phyloP scores from a whole-genome alignment of 1,139 yeast species.

The Hyphopichia burtonii region DNA sequence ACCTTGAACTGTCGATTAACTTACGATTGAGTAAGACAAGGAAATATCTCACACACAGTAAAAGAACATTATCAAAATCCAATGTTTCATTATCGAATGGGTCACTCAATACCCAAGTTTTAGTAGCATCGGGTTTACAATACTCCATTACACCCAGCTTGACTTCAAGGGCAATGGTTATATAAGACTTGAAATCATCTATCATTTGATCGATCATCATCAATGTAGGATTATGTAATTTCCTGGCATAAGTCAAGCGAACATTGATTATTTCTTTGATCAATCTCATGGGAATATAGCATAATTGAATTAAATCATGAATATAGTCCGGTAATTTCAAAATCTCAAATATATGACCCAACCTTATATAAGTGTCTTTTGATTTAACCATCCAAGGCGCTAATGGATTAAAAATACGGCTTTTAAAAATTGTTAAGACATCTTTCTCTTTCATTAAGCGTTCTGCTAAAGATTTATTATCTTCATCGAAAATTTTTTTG shows the following conservation, averaged over 20 bases:
- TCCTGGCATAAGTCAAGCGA: conserved; percentile 75
- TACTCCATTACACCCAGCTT: conserved; percentile 67
- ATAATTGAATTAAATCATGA: conserved; percentile 63
- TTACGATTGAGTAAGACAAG: conserved; percentile 72
- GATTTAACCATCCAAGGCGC: conserved; percentile 80
- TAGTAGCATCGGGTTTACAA: conserved; percentile 57
- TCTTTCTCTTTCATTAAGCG: conserved; percentile 84
- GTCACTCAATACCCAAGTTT: conserved; percentile 74
- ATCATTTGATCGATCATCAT: conserved; percentile 96
- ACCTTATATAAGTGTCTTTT: conserved; percentile 64
- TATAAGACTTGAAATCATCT: conserved; percentile 78
- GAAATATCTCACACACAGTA: conserved; percentile 73
- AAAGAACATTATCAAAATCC: conserved; percentile 68
- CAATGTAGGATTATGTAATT: conserved; percentile 82
- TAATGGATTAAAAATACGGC: conserved; percentile 57
- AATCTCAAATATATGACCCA: conserved; percentile 61
- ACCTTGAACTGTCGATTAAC: conserved; percentile 71
- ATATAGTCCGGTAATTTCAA: conserved; percentile 77
- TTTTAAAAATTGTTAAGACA: conserved; percentile 63
- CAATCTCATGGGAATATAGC: conserved; percentile 75
- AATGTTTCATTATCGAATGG: conserved; percentile 55
- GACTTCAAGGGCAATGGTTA: conserved; percentile 73
- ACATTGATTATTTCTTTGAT: conserved; percentile 79
- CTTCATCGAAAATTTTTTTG: conserved; percentile 52
- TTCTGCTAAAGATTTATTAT: conserved; percentile 74